phyloP scores from a whole-genome alignment of 352 stramenopile genomes.

The Phytophthora rubi region DNA sequence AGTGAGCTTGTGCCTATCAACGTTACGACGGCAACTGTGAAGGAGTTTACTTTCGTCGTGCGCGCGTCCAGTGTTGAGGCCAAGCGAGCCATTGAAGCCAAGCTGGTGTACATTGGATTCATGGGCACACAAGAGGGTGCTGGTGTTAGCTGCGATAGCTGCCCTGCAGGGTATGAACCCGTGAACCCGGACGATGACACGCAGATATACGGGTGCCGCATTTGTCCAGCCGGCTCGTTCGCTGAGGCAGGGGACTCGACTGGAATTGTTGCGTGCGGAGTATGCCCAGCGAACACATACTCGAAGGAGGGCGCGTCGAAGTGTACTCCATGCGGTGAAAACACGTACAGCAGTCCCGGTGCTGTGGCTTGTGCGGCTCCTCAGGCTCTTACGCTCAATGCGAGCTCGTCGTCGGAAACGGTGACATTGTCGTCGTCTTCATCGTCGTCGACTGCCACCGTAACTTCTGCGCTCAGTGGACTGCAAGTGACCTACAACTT shows the following conservation, averaged over 20 bases:
- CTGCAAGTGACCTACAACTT: conserved; percentile 74
- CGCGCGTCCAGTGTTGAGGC: conserved; percentile 55
- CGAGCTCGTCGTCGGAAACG: conserved; percentile 24
- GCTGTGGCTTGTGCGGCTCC: conserved; percentile 55
- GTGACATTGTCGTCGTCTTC: conserved; percentile 33
- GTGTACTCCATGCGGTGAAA: conserved; percentile 66
- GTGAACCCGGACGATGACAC: conserved; percentile 32
- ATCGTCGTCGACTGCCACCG: conserved; percentile 19
- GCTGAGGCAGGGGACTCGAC: conserved; percentile 32
- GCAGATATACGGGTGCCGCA: conserved; percentile 50
- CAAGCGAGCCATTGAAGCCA: conserved; percentile 54
- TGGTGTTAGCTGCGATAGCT: conserved; percentile 59
- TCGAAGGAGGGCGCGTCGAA: conserved; percentile 52
- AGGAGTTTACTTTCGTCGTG: conserved; percentile 67
- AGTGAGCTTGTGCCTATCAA: conserved; percentile 63
- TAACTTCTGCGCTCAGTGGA: conserved; percentile 35
- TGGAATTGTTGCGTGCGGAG: conserved; percentile 51
- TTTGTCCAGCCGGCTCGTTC: conserved; percentile 70
- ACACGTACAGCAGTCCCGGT: conserved; percentile 62
- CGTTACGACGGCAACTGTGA: conserved; percentile 46
- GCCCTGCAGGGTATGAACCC: conserved; percentile 58
- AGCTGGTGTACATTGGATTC: conserved; percentile 60
- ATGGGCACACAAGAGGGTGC: conserved; percentile 57
- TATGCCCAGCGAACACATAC: conserved; percentile 70
- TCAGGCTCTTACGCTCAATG: conserved; percentile 49